These are phyloP conservation scores for Mycena capillaripes DNA, from an alignment of 768 basidiomycete genomes.

Conservation along the genomic window DNA sequence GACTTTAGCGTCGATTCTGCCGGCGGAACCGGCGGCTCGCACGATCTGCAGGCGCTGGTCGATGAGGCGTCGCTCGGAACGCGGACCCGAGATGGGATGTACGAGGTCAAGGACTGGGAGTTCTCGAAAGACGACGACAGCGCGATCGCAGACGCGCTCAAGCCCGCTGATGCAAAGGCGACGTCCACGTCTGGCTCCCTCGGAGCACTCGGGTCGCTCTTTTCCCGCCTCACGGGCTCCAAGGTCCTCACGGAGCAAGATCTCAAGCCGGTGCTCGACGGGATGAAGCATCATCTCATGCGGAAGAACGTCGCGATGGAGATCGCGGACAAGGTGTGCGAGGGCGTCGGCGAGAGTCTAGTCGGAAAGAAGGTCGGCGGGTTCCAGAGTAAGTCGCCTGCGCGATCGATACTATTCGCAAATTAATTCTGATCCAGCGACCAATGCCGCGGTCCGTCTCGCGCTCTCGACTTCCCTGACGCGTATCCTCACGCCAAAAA, in stretches of 20 bases:
- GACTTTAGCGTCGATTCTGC: slow-evolving; percentile 78
- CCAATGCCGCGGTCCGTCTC: slow-evolving; percentile 84
- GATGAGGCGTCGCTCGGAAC: slow-evolving; percentile 84
- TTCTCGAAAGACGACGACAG: slow-evolving; percentile 66
- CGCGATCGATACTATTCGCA: slow-evolving; percentile 18
- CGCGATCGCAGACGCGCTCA: slow-evolving; percentile 73
- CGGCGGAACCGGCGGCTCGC: slow-evolving; percentile 48
- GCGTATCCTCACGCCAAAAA: slow-evolving; percentile 95
- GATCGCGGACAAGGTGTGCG: slow-evolving; percentile 94
- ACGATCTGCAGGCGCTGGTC: slow-evolving; percentile 73
- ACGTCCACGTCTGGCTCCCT: slow-evolving; percentile 59
- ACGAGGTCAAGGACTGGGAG: slow-evolving; percentile 85
- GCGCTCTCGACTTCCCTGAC: slow-evolving; percentile 92
- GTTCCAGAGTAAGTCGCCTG: slow-evolving; percentile 78
- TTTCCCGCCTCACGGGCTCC: slow-evolving; percentile 88
- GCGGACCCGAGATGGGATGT: slow-evolving; percentile 77
- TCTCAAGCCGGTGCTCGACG: slow-evolving; percentile 88
- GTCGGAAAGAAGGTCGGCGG: slow-evolving; percentile 93
- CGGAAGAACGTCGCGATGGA: slow-evolving; percentile 98
- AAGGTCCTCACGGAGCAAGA: slow-evolving; percentile 88
- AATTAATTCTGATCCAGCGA: slow-evolving; percentile 62
- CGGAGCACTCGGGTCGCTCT: slow-evolving; percentile 81
- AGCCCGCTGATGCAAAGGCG: slow-evolving; percentile 53
- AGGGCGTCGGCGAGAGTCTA: slow-evolving; percentile 91
- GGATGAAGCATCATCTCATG: slow-evolving; percentile 99